Evolutionary conservation across 345 rosid species (phyloP).

Genomic region (Arabis hirsuta): DNA sequence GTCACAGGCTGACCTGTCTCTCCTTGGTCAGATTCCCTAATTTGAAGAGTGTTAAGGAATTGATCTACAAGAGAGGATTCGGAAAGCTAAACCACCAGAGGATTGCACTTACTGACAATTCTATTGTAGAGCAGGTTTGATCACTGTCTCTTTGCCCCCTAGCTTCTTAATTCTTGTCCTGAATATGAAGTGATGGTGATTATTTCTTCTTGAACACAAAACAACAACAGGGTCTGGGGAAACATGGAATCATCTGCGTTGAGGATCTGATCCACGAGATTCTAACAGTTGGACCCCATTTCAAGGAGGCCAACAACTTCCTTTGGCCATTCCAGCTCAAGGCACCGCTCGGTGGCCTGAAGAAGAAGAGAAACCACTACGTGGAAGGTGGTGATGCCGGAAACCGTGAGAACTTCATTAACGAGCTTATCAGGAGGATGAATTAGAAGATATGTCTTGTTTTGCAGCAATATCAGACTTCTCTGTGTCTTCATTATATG

Average conservation of each 20-base stretch:
- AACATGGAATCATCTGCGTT: slow-evolving; percentile 67
- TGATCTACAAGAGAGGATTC: slow-evolving; percentile 88
- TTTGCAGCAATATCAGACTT: background rate
- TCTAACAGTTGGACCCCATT: slow-evolving; percentile 87
- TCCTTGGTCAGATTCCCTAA: slow-evolving; percentile 69
- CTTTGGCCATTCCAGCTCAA: slow-evolving; percentile 95
- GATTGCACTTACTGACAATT: slow-evolving; percentile 76
- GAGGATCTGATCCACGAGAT: slow-evolving; percentile 93
- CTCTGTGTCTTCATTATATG: background rate
- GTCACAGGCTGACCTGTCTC: background rate
- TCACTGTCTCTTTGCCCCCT: background rate
- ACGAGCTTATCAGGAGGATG: slow-evolving; percentile 92
- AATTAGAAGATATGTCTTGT: slow-evolving; percentile 48
- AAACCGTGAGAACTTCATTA: slow-evolving; percentile 71
- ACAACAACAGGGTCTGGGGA: slow-evolving; percentile 62
- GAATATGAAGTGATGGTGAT: background rate
- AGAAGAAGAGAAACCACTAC: slow-evolving; percentile 94
- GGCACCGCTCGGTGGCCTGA: slow-evolving; percentile 84
- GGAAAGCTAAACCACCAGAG: slow-evolving; percentile 88
- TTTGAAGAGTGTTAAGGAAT: slow-evolving; percentile 83
- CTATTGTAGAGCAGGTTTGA: slow-evolving; percentile 73
- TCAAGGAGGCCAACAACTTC: slow-evolving; percentile 92
- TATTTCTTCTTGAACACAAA: background rate
- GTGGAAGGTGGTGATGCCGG: slow-evolving; percentile 98
- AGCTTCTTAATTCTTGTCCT: background rate